Conservation (phyloP, 2,329 filamentous ascomycete genomes). For the Clonostachys rhizophaga region DNA sequence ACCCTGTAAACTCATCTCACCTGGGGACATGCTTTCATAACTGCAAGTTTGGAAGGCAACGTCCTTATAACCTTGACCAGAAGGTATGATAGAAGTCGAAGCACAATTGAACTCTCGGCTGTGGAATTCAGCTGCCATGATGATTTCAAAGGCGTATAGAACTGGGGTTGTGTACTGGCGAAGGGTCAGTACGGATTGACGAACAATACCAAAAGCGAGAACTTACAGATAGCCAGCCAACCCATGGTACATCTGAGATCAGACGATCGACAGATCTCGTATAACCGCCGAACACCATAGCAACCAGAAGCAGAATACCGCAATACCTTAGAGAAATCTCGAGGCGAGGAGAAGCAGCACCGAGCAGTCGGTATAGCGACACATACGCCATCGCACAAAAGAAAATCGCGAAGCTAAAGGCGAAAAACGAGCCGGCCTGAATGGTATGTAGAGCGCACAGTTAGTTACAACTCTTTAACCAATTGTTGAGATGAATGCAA, state of each 20-base stretch:
- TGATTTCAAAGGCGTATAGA: constrained; percentile 67
- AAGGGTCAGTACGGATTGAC: neutral
- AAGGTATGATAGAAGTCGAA: constrained; percentile 26
- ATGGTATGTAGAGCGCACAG: constrained; percentile 23
- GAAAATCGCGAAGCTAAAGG: constrained; percentile 38
- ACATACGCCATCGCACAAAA: constrained; percentile 48
- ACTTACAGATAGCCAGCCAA: constrained; percentile 46
- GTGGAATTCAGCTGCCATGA: constrained; percentile 72
- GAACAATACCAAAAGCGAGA: neutral
- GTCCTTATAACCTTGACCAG: constrained; percentile 35
- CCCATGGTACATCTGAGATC: constrained; percentile 65
- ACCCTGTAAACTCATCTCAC: constrained; percentile 1
- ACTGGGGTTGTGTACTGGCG: constrained; percentile 72
- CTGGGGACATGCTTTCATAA: neutral
- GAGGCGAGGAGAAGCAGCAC: constrained; percentile 62
- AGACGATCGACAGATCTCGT: constrained; percentile 51
- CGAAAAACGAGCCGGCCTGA: constrained; percentile 39
- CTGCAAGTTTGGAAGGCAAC: constrained; percentile 37
- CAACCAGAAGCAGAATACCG: constrained; percentile 37
- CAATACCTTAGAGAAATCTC: constrained; percentile 47
- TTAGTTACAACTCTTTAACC: too few species aligned
- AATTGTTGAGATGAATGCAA: too few species aligned
- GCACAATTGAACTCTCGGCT: constrained; percentile 52
- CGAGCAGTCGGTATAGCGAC: constrained; percentile 71
- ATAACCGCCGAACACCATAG: constrained; percentile 55